Conservation (phyloP, 441 rosid genomes). For the Pelargonium hybrid region DNA sequence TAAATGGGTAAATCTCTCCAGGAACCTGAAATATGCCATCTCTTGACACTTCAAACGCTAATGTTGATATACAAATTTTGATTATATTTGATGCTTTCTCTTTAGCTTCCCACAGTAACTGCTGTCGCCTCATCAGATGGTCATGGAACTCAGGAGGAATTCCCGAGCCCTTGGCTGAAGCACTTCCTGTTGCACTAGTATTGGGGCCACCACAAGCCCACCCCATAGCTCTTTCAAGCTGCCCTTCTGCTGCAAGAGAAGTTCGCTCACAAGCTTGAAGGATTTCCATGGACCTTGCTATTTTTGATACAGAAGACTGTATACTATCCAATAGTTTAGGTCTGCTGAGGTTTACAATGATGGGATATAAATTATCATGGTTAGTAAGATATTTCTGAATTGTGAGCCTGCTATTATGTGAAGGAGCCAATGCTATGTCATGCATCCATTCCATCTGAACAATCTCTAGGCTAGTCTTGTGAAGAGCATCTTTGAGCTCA, state of each 20-base stretch:
- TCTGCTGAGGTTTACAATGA: constrained; percentile 59
- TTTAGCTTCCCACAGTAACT: constrained; percentile 65
- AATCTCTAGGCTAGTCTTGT: constrained; percentile 67
- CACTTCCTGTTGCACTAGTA: constrained; percentile 43
- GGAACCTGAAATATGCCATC: constrained; percentile 67
- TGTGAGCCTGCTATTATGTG: constrained; percentile 46
- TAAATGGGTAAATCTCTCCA: constrained; percentile 40
- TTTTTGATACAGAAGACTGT: constrained; percentile 53
- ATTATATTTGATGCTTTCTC: constrained; percentile 74
- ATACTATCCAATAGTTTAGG: constrained; percentile 60
- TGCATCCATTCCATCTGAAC: constrained; percentile 95
- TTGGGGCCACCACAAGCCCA: constrained; percentile 96
- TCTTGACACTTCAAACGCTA: constrained; percentile 92
- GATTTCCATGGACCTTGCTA: constrained; percentile 58
- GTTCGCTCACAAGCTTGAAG: constrained; percentile 71
- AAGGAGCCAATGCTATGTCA: constrained; percentile 48
- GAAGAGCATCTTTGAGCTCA: constrained; percentile 65
- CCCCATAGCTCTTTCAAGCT: constrained; percentile 95
- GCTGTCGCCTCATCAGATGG: constrained; percentile 64
- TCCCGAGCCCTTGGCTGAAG: constrained; percentile 58
- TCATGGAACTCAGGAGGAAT: constrained; percentile 87
- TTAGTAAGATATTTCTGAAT: constrained; percentile 50
- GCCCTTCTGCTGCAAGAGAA: constrained; percentile 75
- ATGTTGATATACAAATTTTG: constrained; percentile 63
- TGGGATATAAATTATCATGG: constrained; percentile 46